These are phyloP conservation scores for Tetrapisispora taiwanensis DNA, from an alignment of 805 yeast genomes.

Conservation along the genomic window DNA sequence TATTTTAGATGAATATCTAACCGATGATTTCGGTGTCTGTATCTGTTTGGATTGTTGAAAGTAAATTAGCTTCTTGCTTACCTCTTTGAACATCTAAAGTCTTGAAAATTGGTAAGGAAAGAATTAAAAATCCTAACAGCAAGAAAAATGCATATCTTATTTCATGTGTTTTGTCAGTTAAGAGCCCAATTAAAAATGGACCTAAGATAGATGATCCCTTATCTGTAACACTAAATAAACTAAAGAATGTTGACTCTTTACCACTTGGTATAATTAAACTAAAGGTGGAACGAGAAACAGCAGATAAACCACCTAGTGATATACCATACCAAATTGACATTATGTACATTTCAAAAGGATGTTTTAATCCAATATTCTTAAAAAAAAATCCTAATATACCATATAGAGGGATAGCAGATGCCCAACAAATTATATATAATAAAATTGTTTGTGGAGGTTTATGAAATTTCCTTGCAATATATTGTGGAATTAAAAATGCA, in stretches of 20 bases:
- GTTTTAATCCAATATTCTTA: slow-evolving; percentile 45
- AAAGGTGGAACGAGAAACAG: slow-evolving; percentile 58
- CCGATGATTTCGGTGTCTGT: not conserved
- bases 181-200: slow-evolving; percentile 59
- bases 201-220: slow-evolving; percentile 72
- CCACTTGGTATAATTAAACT: slow-evolving; percentile 65
- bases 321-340: slow-evolving; percentile 69
- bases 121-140: slow-evolving; percentile 40
- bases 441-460: slow-evolving; percentile 40
- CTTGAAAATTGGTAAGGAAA: slow-evolving; percentile 49
- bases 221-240: slow-evolving; percentile 67
- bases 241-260: slow-evolving; percentile 64
- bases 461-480: slow-evolving; percentile 29
- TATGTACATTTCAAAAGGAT: slow-evolving; percentile 56
- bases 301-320: slow-evolving; percentile 62
- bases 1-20: no score
- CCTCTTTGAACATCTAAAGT: slow-evolving; percentile 55
- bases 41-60: slow-evolving; percentile 10
- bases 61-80: slow-evolving; percentile 38
- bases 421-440: slow-evolving; percentile 46
- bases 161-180: slow-evolving; percentile 64
- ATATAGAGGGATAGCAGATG: slow-evolving; percentile 58
- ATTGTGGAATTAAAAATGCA: slow-evolving; percentile 46
- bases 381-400: slow-evolving; percentile 60
- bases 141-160: slow-evolving; percentile 65